Base-by-base conservation (phyloP, 2,329 filamentous ascomycete genomes). In the Didymella glomerata region DNA sequence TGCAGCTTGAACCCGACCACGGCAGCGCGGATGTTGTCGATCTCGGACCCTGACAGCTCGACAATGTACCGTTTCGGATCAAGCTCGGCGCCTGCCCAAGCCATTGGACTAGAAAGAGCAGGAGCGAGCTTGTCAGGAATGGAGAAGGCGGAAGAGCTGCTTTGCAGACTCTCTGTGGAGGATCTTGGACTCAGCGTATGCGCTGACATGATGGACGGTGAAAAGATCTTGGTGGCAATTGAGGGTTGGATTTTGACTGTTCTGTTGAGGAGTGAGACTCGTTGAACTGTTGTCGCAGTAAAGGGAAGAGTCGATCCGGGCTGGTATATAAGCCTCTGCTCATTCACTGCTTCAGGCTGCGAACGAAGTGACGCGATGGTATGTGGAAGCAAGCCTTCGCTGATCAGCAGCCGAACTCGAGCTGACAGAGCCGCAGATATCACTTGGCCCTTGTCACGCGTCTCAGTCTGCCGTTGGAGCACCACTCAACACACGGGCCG, bases 361-460 rank as follows among this genome's bases (percentile, higher is more conserved):
- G 22, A 42, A 16, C 50, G 20, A 2, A 28, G 50, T 50, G 50
- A 50, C 41, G 45, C 45, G 22, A 40, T 54, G 27, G 30, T 46
- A 49, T 49, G 46, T 51, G 27, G 32, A 44, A 45, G 41, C 16
- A 36, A 46, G 50, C 32, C 48, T 55, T 49, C 42, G 50, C 36
- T 16, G 46, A 34, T 54, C 45, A 59, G 50, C 45, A 59, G 50
- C 47, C 56, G 22, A 38, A 54, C 48, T 48, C 49, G 46, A 66
- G 66, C 65, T 75, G 68, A 76, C 70, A 66, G 71, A 72, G 71
- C 68, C 71, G 67, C 68, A 70, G 63, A 64, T 64, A 65, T 60
- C 64, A 60, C 64, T 63, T 36, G 56, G 60, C 49, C 52, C 55
- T 48, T 50, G 62, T 64, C 60, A 56, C 60, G 48, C 63, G 63